phyloP scores from a whole-genome alignment of 176 grass and related monocot species.

The Thinopyrum elongatum region DNA sequence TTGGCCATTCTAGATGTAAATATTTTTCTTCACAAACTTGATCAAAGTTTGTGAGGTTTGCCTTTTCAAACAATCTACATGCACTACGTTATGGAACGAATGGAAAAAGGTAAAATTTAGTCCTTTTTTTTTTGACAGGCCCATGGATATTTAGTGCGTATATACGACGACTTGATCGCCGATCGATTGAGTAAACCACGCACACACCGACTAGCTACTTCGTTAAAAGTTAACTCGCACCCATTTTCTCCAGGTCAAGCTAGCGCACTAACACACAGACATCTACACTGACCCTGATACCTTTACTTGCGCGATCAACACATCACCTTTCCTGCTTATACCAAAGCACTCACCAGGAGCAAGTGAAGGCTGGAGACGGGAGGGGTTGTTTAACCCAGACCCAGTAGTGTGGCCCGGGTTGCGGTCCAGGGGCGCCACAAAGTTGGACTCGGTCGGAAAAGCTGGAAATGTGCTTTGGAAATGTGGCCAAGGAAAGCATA shows the following conservation, averaged over 20 bases:
- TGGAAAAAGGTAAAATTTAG: too few species aligned
- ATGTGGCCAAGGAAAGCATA: conserved; percentile 44
- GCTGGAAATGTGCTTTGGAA: conserved; percentile 28
- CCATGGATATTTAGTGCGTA: not conserved
- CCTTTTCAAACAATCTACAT: too few species aligned
- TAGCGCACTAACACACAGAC: not conserved
- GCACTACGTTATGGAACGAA: too few species aligned
- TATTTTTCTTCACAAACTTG: too few species aligned
- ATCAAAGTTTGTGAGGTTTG: too few species aligned
- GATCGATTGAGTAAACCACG: not conserved
- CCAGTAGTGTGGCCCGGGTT: conserved; percentile 20
- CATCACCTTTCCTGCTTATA: conserved; percentile 2
- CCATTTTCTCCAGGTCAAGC: conserved; percentile 6
- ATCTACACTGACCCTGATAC: not conserved
- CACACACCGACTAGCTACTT: not conserved
- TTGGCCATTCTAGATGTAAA: too few species aligned
- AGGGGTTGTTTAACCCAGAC: not conserved
- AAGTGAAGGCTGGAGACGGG: conserved; percentile 21
- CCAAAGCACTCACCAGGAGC: conserved; percentile 35
- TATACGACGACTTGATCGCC: not conserved
- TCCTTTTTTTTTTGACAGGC: not conserved
- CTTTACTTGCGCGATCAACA: not conserved
- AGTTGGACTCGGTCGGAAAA: conserved; percentile 42
- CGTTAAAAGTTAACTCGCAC: not conserved
- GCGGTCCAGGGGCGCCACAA: conserved; percentile 45